Conservation (phyloP, 371 early-diverging fungal species). For the Mortierella polycephala region DNA sequence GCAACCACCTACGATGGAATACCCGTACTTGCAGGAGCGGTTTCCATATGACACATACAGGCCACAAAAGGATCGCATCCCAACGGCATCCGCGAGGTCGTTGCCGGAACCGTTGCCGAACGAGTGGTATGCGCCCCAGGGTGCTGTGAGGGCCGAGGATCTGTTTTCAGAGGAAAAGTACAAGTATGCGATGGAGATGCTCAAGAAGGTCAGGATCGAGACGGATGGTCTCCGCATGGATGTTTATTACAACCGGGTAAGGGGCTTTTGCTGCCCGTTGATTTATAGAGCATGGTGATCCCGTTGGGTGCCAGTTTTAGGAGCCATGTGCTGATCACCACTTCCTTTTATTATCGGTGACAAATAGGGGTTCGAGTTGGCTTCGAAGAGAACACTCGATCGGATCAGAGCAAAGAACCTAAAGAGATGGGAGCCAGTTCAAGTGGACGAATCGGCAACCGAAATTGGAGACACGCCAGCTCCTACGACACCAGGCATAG, state of each 20-base stretch:
- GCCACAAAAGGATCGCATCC: constrained; percentile 5
- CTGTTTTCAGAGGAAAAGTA: constrained; percentile 25
- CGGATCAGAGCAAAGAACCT: constrained; percentile 5
- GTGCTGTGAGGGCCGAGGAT: constrained; percentile 8
- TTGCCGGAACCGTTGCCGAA: not conserved
- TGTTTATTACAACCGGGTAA: constrained; percentile 30
- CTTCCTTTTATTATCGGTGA: not conserved
- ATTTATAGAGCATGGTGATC: not conserved
- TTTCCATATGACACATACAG: constrained; percentile 23
- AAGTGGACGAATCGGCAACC: not conserved
- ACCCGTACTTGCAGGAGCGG: constrained; percentile 23
- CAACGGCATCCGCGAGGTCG: not conserved
- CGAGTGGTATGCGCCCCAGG: constrained; percentile 29
- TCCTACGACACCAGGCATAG: not conserved
- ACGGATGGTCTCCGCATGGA: constrained; percentile 17
- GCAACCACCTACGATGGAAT: constrained; percentile 19
- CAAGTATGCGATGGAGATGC: constrained; percentile 8
- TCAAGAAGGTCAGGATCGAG: constrained; percentile 9
- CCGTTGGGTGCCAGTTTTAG: not conserved
- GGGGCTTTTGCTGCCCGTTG: not conserved
- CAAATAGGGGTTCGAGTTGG: constrained; percentile 29
- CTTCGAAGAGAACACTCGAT: constrained; percentile 20
- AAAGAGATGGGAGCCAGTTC: not conserved
- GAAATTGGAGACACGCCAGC: not conserved
- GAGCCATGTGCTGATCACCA: not conserved